phyloP scores from a whole-genome alignment of 805 yeast species.

The Candida ponderosae region DNA sequence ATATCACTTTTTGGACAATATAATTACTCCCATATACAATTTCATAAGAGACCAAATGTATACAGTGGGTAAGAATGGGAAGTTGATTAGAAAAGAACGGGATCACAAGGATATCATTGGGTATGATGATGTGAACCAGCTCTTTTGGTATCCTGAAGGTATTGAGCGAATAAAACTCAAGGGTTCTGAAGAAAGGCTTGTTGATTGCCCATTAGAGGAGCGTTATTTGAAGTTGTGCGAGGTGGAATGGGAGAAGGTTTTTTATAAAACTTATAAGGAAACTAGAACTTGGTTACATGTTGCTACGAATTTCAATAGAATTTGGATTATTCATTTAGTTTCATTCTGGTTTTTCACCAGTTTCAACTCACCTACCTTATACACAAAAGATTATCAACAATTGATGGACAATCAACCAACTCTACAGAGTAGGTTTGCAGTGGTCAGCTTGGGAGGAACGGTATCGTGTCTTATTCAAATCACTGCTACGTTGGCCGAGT shows the following conservation, averaged over 20 bases:
- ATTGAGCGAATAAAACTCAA: constrained; percentile 47
- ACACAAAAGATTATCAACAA: constrained; percentile 50
- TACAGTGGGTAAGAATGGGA: constrained; percentile 36
- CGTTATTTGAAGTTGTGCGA: constrained; percentile 46
- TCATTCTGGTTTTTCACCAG: constrained; percentile 75
- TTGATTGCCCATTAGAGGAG: constrained; percentile 43
- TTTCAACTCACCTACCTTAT: constrained; percentile 62
- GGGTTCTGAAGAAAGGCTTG: constrained; percentile 25
- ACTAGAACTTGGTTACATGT: constrained; percentile 72
- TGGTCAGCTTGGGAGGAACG: constrained; percentile 62
- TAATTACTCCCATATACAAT: constrained; percentile 65
- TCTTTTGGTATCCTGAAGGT: constrained; percentile 79
- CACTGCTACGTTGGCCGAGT: constrained; percentile 50
- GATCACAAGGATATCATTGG: constrained; percentile 73
- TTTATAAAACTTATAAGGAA: constrained; percentile 70
- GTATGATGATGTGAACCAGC: constrained; percentile 83
- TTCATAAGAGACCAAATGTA: constrained; percentile 51
- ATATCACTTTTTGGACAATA: constrained; percentile 48
- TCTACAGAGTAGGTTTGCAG: constrained; percentile 43
- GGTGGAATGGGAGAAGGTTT: constrained; percentile 59
- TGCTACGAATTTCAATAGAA: constrained; percentile 64
- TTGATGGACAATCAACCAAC: constrained; percentile 54
- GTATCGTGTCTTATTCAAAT: constrained; percentile 52
- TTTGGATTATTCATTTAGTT: constrained; percentile 71
- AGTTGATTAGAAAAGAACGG: constrained; percentile 37